Base-by-base conservation (phyloP, 2,329 filamentous ascomycete genomes). In the Fonsecaea pedrosoi region DNA sequence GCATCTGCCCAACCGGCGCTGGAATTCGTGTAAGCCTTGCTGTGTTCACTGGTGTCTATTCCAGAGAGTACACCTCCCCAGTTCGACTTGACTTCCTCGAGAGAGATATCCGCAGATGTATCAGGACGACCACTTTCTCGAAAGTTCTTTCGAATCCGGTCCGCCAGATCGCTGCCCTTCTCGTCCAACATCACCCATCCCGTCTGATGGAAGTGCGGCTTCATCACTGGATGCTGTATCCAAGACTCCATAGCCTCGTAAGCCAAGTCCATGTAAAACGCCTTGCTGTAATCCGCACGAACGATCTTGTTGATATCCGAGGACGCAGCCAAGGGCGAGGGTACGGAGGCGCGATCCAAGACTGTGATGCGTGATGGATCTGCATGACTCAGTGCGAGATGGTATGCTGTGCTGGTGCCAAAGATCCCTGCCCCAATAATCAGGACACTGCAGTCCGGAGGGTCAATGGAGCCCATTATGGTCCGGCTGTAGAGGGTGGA, bases 241-340 rank as follows among this genome's bases (percentile, higher is more conserved):
- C 88, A 92, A 0, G 86, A 77, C 60, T 87, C 84, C 72, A 89
- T 86, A 0, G 89, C 86, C 77, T 91, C 88, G 34, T 90, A 82
- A 0, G 85, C 89, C 21, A 92, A 81, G 58, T 83, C 77, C 76
- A 85, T 87, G 79, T 92, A 91, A 15, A 87, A 76, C 1, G 85
- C 40, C 71, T 89, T 86, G 63, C 85, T 82, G 78, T 91, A 91
- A 76, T 91, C 89, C 56, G 88, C 87, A 64, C 89, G 87, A 15
- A 91, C 83, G 34, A 90, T 87, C 77, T 91, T 91, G 80, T 90
- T 91, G 84, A 88, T 88, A 78, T 92, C 89, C 81, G 87, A 89
- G 0, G 89, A 91, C 0, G 89, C 89, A 37, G 88, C 89, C 60
- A 74, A 77, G 0, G 80, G 78, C 1, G 83, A 83, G 30, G 85